phyloP scores from a whole-genome alignment of 106 monocot genomes.

The Allium cepa region DNA sequence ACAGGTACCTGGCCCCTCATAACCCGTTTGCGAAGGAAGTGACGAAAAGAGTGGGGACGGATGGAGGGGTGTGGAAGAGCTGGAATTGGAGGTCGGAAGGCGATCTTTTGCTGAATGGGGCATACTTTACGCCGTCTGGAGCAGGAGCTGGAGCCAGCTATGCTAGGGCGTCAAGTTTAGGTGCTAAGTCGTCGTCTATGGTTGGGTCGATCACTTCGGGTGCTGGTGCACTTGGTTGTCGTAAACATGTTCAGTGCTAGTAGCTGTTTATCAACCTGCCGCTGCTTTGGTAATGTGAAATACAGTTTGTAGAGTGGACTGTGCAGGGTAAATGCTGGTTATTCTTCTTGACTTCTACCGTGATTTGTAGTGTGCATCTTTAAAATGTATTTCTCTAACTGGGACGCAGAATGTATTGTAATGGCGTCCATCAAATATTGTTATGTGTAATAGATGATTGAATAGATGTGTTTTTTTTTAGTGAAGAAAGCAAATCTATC shows the following conservation, averaged over 20 bases:
- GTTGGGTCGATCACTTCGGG: slow-evolving; percentile 29
- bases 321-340: no score
- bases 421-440: no score
- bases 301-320: no score
- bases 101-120: slow-evolving; percentile 35
- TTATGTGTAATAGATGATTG: no score
- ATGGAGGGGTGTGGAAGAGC: slow-evolving; percentile 21
- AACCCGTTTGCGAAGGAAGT: slow-evolving; percentile 64
- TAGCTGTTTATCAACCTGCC: background rate
- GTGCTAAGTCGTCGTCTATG: slow-evolving; percentile 35
- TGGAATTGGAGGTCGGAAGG: slow-evolving; percentile 57
- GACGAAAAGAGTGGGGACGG: slow-evolving; percentile 42
- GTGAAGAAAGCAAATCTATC: no score
- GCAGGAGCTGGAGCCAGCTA: slow-evolving; percentile 35
- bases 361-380: no score
- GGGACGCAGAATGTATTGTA: no score
- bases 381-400: no score
- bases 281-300: no score
- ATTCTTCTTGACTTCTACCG: no score
- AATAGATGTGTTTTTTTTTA: no score
- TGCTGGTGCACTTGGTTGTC: slow-evolving; percentile 22
- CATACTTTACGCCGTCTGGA: slow-evolving; percentile 40
- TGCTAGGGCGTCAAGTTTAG: slow-evolving; percentile 35
- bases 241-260: slow-evolving; percentile 18
- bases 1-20: slow-evolving; percentile 38